Evolutionary conservation across 352 stramenopile species (phyloP).

Genomic region (Globisporangium mamillatum): DNA sequence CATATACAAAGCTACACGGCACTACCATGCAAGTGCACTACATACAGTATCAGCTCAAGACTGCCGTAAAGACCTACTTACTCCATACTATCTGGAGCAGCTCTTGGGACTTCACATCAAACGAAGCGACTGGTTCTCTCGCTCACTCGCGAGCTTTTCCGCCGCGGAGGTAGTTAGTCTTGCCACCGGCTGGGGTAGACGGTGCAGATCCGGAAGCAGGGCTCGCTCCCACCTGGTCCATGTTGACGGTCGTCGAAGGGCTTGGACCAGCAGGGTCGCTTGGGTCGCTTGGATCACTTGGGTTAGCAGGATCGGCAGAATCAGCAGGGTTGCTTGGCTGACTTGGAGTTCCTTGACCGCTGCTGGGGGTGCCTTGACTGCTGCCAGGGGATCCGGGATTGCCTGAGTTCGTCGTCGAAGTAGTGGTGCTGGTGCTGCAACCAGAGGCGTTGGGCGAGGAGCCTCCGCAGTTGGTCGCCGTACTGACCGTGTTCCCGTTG

Average conservation of each 20-base stretch:
- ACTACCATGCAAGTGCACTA: too few species aligned
- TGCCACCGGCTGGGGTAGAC: not conserved
- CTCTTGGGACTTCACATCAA: not conserved
- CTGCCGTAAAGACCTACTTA: too few species aligned
- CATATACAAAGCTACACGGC: too few species aligned
- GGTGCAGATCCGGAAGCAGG: not conserved
- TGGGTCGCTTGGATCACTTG: not conserved
- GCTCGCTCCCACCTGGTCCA: not conserved
- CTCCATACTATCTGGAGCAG: too few species aligned
- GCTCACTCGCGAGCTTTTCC: not conserved
- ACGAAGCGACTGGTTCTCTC: not conserved
- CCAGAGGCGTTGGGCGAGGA: not conserved
- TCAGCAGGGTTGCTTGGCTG: not conserved
- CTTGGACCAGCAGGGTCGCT: not conserved
- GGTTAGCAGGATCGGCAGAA: not conserved
- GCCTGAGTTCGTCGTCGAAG: not conserved
- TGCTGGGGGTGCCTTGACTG: not conserved
- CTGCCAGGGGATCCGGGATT: not conserved
- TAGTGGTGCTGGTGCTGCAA: not conserved
- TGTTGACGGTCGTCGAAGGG: not conserved
- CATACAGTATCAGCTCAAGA: too few species aligned
- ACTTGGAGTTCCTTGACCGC: not conserved
- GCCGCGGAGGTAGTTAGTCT: not conserved
- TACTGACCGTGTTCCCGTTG: not conserved
- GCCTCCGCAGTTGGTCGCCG: not conserved